These are phyloP conservation scores for Phialophora verrucosa DNA, from an alignment of 2,329 filamentous ascomycete species.

Conservation along the genomic window DNA sequence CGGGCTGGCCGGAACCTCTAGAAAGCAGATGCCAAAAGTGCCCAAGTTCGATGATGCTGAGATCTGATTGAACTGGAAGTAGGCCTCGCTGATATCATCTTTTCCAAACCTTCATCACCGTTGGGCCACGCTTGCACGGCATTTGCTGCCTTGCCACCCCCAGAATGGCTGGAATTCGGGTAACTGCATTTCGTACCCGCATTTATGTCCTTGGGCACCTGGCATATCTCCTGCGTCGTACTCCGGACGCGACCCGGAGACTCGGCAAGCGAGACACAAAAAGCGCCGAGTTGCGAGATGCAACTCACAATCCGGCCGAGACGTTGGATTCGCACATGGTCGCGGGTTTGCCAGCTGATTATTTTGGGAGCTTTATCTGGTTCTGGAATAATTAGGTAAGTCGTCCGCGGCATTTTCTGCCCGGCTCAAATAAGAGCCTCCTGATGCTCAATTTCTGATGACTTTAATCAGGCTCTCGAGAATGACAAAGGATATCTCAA, in stretches of 20 bases:
- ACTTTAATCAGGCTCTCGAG: not conserved
- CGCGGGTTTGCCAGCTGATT: not conserved
- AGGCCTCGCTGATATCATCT: slow-evolving; percentile 16
- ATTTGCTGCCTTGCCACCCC: slow-evolving; percentile 5
- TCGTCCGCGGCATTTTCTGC: slow-evolving; percentile 14
- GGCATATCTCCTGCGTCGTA: not conserved
- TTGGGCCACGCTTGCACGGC: not conserved
- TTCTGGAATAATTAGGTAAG: not conserved
- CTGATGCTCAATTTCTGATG: not conserved
- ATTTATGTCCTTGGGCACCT: not conserved
- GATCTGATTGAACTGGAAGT: slow-evolving; percentile 21
- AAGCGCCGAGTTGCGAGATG: slow-evolving; percentile 6
- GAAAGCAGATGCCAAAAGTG: slow-evolving; percentile 10
- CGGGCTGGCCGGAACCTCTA: slow-evolving; percentile 15
- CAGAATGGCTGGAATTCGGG: not conserved
- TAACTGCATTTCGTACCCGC: slow-evolving; percentile 3
- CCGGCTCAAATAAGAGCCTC: not conserved
- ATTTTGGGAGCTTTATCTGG: not conserved
- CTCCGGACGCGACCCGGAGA: not conserved
- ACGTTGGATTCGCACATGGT: not conserved
- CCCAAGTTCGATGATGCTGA: slow-evolving; percentile 13
- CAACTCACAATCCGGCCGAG: slow-evolving; percentile 10
- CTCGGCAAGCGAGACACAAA: slow-evolving; percentile 13
- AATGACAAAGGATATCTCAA: not conserved
- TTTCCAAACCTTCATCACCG: not conserved